Base-by-base conservation (phyloP, 345 rosid species). In the Populus euphratica region DNA sequence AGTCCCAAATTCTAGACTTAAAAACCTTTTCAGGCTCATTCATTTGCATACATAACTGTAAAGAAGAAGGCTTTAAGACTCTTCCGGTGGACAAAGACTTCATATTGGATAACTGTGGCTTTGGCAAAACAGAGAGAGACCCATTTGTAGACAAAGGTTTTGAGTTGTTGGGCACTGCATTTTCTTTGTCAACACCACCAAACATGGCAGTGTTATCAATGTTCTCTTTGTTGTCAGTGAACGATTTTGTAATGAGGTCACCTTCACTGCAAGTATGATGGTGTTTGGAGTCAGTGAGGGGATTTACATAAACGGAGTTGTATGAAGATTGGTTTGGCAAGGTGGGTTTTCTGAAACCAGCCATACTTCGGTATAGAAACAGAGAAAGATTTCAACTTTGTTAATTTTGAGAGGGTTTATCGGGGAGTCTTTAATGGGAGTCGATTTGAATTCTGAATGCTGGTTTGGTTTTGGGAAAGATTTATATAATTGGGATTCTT, bases 1-100 rank as follows among this genome's bases (percentile, higher is more conserved):
- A 78, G 49, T 92, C 92, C 95, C 92, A 86, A 5, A 81, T 56
- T 69, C 82, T 87, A 74, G 87, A 70, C 79, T 91, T 91, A 64
- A 90, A 79, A 79, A 59, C 82, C 80, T 83, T 85, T 20, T 90
- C 92, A 5, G 87, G 89, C 59, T 91, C 97, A 79, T 82, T 86
- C 91, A 86, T 87, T 78, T 90, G 90, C 98, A 95, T 91, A 81
- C 97, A 91, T 39, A 77, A 83, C 90, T 93, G 91, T 68, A 93
- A 86, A 20, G 98, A 95, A 5, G 94, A 80, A 50, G 91, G 92
- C 86, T 91, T 95, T 83, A 91, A 63, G 73, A 81, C 89, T 11
- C 85, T 85, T 5, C 84, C 90, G 0, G 91, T 87, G 0, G 96
- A 90, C 62, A 89, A 74, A 73, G 92, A 90, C 73, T 86, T 88